These are phyloP conservation scores for Begonia masoniana DNA, from an alignment of 306 rosid species.

Conservation along the genomic window DNA sequence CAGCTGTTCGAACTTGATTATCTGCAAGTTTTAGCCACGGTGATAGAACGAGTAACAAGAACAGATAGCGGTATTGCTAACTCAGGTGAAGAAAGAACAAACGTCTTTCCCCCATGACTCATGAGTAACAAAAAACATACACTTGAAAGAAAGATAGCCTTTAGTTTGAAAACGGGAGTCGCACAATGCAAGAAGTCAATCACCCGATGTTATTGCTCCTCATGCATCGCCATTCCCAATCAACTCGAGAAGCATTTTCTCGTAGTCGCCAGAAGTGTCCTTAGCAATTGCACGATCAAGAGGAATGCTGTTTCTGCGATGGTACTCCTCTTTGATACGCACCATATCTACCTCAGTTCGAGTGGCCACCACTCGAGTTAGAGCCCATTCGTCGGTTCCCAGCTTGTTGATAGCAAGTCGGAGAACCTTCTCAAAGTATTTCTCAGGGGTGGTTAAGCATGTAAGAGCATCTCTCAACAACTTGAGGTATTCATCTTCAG, in stretches of 20 bases:
- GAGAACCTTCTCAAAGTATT: conserved; percentile 47
- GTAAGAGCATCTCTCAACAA: conserved; percentile 49
- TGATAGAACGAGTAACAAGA: no score
- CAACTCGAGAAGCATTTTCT: conserved; percentile 59
- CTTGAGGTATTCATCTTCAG: conserved; percentile 51
- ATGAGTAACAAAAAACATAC: no score
- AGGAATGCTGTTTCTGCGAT: conserved; percentile 62
- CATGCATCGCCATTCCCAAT: conserved; percentile 41
- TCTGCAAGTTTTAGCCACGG: no score
- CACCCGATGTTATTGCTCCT: background rate
- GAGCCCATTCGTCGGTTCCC: conserved; percentile 80
- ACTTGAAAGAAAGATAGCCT: no score
- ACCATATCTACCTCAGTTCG: conserved; percentile 79
- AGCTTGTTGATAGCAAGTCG: conserved; percentile 51
- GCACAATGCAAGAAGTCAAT: no score
- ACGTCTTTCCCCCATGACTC: no score
- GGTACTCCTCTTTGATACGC: conserved; percentile 66
- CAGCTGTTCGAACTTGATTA: no score
- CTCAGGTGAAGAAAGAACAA: no score
- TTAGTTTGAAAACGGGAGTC: no score
- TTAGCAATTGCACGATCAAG: conserved; percentile 44
- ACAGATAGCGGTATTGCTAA: no score
- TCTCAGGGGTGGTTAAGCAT: conserved; percentile 65
- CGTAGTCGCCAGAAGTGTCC: conserved; percentile 67
- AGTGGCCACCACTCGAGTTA: conserved; percentile 69